Evolutionary conservation across 139 green algal genomes (phyloP).

Genomic region (Zygnema cylindricum): DNA sequence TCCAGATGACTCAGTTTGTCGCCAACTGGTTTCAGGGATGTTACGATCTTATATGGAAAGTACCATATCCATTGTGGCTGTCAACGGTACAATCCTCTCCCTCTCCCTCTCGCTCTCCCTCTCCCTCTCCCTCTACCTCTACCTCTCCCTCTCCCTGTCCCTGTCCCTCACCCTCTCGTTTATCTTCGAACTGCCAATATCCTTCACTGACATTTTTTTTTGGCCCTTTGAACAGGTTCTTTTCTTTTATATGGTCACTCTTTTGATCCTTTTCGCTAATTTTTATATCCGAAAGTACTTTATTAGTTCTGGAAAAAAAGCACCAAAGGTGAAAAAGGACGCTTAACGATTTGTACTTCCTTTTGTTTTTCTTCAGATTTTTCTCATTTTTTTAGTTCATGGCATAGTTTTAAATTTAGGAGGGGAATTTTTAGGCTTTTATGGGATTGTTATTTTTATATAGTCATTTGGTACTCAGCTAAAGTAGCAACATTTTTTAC

Average conservation of each 20-base stretch:
- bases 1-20: slow-evolving; percentile 69
- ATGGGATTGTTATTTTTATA: no score
- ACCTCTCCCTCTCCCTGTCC: neutral
- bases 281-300: slow-evolving; percentile 44
- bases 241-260: slow-evolving; percentile 49
- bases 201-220: neutral
- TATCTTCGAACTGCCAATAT: neutral
- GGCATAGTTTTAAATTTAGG: no score
- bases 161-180: neutral
- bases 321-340: neutral
- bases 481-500: no score
- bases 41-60: neutral
- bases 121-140: neutral
- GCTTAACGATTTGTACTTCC: neutral
- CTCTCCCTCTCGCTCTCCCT: neutral
- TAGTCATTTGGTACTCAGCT: no score
- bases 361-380: neutral
- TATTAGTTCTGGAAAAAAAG: neutral
- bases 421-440: no score
- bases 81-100: neutral
- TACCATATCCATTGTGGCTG: slow-evolving; percentile 1
- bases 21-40: slow-evolving; percentile 64
- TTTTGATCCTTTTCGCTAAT: slow-evolving; percentile 40
- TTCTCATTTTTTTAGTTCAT: no score
- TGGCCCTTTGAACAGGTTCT: slow-evolving; percentile 37